phyloP scores from a whole-genome alignment of 352 stramenopile species.

The Globisporangium orthogonon region DNA sequence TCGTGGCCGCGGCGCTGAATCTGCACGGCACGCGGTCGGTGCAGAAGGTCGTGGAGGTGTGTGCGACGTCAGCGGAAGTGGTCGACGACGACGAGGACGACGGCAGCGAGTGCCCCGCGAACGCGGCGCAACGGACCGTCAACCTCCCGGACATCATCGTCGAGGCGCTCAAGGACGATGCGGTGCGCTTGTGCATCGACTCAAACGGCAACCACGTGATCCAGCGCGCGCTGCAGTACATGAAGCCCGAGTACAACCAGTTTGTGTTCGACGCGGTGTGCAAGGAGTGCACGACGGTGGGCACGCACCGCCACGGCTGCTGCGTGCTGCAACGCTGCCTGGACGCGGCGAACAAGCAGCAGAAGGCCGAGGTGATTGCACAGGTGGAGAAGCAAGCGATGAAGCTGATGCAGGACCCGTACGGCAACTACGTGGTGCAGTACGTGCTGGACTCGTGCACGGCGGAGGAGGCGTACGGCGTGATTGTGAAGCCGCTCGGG shows the following conservation, averaged over 20 bases:
- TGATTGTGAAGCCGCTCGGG: conserved; percentile 83
- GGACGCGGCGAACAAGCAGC: conserved; percentile 86
- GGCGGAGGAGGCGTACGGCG: conserved; percentile 65
- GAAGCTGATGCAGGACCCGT: conserved; percentile 93
- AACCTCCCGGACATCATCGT: conserved; percentile 91
- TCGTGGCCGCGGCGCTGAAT: conserved; percentile 96
- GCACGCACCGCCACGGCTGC: conserved; percentile 95
- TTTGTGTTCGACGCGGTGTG: conserved; percentile 98
- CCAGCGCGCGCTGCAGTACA: conserved; percentile 93
- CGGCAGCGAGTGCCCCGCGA: conserved; percentile 14
- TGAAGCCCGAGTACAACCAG: conserved; percentile 91
- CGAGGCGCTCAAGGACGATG: conserved; percentile 89
- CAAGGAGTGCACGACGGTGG: conserved; percentile 93
- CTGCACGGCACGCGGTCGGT: conserved; percentile 97
- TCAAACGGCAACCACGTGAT: conserved; percentile 98
- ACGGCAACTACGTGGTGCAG: conserved; percentile 91
- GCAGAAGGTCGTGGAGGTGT: conserved; percentile 98
- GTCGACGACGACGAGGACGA: conserved; percentile 28
- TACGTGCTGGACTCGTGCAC: conserved; percentile 89
- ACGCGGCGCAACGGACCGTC: conserved; percentile 18
- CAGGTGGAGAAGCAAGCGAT: conserved; percentile 95
- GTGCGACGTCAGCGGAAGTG: conserved; percentile 72
- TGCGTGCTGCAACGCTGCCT: conserved; percentile 97
- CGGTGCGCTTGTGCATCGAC: conserved; percentile 95
- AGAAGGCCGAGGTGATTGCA: conserved; percentile 87